Evolutionary conservation across 2,329 filamentous ascomycete genomes (phyloP).

Genomic region (Penicillium capsulatum): DNA sequence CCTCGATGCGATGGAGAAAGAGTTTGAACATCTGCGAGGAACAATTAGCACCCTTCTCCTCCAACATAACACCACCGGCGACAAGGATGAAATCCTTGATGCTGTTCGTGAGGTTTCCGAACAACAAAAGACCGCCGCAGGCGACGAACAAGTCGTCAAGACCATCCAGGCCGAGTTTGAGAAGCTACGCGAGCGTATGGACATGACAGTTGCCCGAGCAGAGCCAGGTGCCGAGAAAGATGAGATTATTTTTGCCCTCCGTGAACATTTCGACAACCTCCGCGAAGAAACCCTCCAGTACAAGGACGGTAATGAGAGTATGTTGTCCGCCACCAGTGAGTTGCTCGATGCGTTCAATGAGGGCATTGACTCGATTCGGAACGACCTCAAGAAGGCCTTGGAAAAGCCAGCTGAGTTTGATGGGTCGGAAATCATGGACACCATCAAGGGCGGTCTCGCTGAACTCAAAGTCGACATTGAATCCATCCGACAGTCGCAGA

Average conservation of each 20-base stretch:
- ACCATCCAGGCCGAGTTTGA: conserved; percentile 59
- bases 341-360: conserved; percentile 60
- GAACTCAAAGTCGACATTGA: conserved; percentile 74
- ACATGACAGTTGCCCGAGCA: conserved; percentile 26
- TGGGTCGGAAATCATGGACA: conserved; percentile 85
- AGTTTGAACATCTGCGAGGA: conserved; percentile 77
- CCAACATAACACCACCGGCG: conserved; percentile 52
- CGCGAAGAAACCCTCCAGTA: conserved; percentile 52
- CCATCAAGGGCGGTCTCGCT: conserved; percentile 75
- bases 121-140: conserved; percentile 34
- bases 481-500: conserved; percentile 59
- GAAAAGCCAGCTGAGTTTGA: conserved; percentile 79
- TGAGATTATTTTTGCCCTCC: conserved; percentile 68
- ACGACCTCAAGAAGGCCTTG: conserved; percentile 68
- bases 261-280: conserved; percentile 43
- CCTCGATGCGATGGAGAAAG: conserved; percentile 71
- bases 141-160: conserved; percentile 33
- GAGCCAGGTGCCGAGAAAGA: conserved; percentile 49
- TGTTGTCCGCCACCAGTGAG: conserved; percentile 53
- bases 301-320: conserved; percentile 53
- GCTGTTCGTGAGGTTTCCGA: conserved; percentile 51
- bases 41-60: conserved; percentile 68
- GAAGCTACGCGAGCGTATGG: conserved; percentile 51
- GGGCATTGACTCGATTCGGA: conserved; percentile 69
- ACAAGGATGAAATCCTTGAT: conserved; percentile 61